Evolutionary conservation across 345 rosid genomes (phyloP).

Genomic region (Eucalyptus polybractea): DNA sequence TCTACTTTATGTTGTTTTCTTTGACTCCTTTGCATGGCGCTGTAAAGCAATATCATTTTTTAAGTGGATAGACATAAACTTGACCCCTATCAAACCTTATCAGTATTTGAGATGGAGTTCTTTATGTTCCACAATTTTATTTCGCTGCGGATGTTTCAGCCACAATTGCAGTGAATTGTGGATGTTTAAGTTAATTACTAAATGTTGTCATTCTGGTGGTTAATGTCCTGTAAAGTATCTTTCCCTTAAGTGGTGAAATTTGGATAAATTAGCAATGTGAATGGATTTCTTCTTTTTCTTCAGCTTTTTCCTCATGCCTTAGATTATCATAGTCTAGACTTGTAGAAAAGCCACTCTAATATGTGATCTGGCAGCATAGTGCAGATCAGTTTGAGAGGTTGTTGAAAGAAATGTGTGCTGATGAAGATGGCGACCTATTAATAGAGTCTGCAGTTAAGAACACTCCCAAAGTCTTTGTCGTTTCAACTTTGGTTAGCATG

Average conservation of each 20-base stretch:
- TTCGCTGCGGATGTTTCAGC: neutral
- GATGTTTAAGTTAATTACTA: neutral
- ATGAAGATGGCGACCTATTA: conserved; percentile 87
- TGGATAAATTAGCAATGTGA: neutral
- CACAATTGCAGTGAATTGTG: neutral
- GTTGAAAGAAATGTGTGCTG: conserved; percentile 96
- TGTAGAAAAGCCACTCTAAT: conserved; percentile 11
- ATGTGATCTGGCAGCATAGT: conserved; percentile 79
- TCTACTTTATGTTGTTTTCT: neutral
- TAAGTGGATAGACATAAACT: neutral
- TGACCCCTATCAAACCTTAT: neutral
- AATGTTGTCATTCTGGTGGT: neutral
- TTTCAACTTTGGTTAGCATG: conserved; percentile 87
- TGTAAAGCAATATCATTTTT: neutral
- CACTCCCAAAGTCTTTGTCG: conserved; percentile 89
- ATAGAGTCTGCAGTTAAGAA: conserved; percentile 93
- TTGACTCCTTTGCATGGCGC: neutral
- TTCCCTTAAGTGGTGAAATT: neutral
- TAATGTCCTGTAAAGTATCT: neutral
- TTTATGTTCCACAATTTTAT: neutral
- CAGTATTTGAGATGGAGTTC: neutral
- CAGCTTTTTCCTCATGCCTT: neutral
- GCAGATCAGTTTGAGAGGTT: conserved; percentile 95
- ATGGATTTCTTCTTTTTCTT: neutral
- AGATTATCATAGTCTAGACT: neutral